Evolutionary conservation across 371 early-diverging fungal species (phyloP), one percentile per base, ranked within the genome.

Genomic region (Mucor irregularis): DNA sequence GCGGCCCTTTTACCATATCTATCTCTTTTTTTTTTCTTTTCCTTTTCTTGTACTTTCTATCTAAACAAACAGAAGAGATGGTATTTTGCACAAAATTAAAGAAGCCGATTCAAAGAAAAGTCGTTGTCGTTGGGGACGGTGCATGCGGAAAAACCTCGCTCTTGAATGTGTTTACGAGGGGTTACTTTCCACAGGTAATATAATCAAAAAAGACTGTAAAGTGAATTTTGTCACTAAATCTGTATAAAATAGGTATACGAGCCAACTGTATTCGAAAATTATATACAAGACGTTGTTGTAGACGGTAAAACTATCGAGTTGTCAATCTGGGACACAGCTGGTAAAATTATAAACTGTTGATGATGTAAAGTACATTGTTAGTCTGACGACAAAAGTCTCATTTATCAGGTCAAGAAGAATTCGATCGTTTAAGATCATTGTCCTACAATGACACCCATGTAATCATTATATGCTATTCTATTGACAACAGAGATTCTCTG

Each of bases 291-390:
- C 45, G 82, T 93, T 5, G 86, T 80, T 66, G 84, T 90, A 0
- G 87, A 90, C 57, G 90, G 87, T 29, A 87, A 89, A 56, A 83
- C 82, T n/a, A 83, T 92, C 38, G 87, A 88, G 67, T 67, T 97
- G 11, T 90, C 90, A 13, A 71, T 97, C 21, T 95, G 93, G 91
- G 97, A 97, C 75, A 97, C 97, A 17, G 92, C 92, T 44, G 94
- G 96, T 63, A 89, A 86, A 45, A 16, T 6, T 34, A 22, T 37
- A 37, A 9, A 6, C n/a, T 37, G 37, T 37, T 37, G 7, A 37
- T 14, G 1, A 37, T 1, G n/a, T 9, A 6, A 31, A 31, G 0
- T 31, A 31, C 6, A 14, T 0, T 25, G 10, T 33, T n/a, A 7
- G 16, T 11, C 21, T 28, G 26, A 21, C 6, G 4, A n/a, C 2